These are phyloP conservation scores for Cudoniella acicularis DNA, from an alignment of 495 filamentous ascomycete species.

Conservation along the genomic window DNA sequence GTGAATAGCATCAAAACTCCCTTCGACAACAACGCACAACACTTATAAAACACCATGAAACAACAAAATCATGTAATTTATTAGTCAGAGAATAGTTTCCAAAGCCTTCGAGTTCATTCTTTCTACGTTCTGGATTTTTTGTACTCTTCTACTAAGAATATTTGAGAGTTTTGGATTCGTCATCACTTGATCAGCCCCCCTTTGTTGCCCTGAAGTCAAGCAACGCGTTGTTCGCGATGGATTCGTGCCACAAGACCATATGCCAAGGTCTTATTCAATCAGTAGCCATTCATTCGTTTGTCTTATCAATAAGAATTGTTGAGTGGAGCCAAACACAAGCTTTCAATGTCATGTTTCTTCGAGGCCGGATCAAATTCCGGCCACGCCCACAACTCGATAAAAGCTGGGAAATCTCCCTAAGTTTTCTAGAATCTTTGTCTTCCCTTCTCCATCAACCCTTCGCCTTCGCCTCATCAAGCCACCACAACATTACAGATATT, in stretches of 20 bases:
- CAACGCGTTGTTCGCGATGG: no score
- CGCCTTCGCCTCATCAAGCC: background rate
- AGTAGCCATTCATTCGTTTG: slow-evolving; percentile 5
- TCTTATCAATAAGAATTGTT: slow-evolving; percentile 19
- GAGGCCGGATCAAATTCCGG: slow-evolving; percentile 28
- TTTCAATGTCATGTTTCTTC: slow-evolving; percentile 8
- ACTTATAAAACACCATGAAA: no score
- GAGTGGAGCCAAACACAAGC: slow-evolving; percentile 13
- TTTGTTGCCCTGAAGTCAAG: no score
- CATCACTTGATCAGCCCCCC: no score
- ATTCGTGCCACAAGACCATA: background rate
- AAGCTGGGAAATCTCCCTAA: slow-evolving; percentile 12
- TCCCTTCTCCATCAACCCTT: slow-evolving; percentile 4
- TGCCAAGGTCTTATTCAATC: background rate
- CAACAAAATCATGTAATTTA: no score
- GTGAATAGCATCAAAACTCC: no score
- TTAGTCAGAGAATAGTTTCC: no score
- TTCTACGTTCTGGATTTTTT: no score
- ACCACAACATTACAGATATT: background rate
- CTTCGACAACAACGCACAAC: no score
- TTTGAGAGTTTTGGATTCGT: no score
- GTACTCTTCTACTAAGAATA: no score
- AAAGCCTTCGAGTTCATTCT: no score
- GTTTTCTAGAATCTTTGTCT: slow-evolving; percentile 13
- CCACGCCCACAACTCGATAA: slow-evolving; percentile 21